Base-by-base conservation (phyloP, 2,329 filamentous ascomycete genomes). In the Zymoseptoria passerinii region DNA sequence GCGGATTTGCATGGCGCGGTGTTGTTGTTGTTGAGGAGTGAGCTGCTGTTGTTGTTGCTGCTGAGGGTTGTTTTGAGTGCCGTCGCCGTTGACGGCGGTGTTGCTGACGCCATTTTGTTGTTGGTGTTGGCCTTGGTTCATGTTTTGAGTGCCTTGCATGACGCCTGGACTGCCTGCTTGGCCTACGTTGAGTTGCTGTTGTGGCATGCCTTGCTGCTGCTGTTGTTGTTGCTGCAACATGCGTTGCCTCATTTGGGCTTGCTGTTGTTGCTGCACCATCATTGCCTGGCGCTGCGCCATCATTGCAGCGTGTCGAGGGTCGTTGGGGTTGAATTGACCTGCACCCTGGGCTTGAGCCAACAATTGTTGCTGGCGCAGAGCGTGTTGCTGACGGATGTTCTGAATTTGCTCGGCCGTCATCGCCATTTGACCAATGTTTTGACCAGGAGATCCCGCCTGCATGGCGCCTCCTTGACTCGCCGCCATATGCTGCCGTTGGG, bases 381-480 rank as follows among this genome's bases (percentile, higher is more conserved):
- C 66, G 28, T 72, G 66, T 16, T 70, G 68, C 55, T 73, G 70
- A 53, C 71, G 68, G 49, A 73, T 70, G 19, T 71, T 65, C 54
- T 73, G 71, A 28, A 73, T 66, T 29, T 70, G 68, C 57, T 68
- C 63, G 2, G 68, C 69, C 28, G 66, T 70, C 66, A 69, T 66
- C 53, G 57, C 59, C 35, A 44, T 40, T 54, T 48, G 28, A 28
- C 55, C 52, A 20, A 44, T 52, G 18, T 63, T 58, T 20, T 61
- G 63, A 10, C 58, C 61, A 35, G 58, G 62, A 27, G 59, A 58
- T n/a, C 61, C 63, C 9, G 51, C 52, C n/a, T 64, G 60, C 58
- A 64, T 65, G 59, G 44, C 56, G 10, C 54, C 56, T 4, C 52
- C 54, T 19, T 56, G 61, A 27, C 59, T 40, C 71, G 68, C 50